Conservation (phyloP, 2,329 filamentous ascomycete genomes). For the Triangularia setosa region DNA sequence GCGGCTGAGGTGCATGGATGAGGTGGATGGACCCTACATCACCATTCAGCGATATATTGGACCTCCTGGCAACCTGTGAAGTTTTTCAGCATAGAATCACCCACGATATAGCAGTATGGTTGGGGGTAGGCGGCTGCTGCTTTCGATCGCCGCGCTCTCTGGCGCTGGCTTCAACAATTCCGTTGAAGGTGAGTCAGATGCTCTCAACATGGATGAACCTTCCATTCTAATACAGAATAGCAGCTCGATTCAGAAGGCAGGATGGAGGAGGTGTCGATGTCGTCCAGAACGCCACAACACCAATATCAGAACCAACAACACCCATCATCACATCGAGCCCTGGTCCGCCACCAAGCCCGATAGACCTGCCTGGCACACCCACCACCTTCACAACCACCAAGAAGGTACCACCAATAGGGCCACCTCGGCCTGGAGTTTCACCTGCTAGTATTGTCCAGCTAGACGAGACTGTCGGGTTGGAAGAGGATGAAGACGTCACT, state of each 20-base stretch:
- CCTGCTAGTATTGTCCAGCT: neutral
- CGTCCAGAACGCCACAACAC: conserved; percentile 5
- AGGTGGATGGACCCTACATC: conserved; percentile 15
- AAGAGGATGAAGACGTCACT: neutral
- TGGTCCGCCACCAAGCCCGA: neutral
- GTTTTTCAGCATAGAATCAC: conserved; percentile 4
- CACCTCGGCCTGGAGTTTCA: neutral
- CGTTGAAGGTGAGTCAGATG: conserved; percentile 23
- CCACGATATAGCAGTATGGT: conserved; percentile 25
- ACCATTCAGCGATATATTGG: conserved; percentile 3
- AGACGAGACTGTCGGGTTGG: neutral
- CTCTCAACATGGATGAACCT: neutral
- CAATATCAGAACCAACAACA: conserved; percentile 8
- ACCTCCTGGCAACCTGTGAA: conserved; percentile 9
- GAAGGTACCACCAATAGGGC: neutral
- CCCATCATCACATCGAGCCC: neutral
- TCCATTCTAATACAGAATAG: conserved; percentile 8
- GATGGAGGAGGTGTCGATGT: conserved; percentile 6
- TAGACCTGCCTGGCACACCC: neutral
- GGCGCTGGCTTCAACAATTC: conserved; percentile 22
- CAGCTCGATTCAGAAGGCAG: conserved; percentile 16
- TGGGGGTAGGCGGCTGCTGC: conserved; percentile 24
- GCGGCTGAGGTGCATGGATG: conserved; percentile 17
- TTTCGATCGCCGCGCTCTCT: conserved; percentile 27
- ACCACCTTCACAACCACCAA: neutral